Evolutionary conservation across 352 stramenopile species (phyloP).

Genomic region (Globisporangium lucens): DNA sequence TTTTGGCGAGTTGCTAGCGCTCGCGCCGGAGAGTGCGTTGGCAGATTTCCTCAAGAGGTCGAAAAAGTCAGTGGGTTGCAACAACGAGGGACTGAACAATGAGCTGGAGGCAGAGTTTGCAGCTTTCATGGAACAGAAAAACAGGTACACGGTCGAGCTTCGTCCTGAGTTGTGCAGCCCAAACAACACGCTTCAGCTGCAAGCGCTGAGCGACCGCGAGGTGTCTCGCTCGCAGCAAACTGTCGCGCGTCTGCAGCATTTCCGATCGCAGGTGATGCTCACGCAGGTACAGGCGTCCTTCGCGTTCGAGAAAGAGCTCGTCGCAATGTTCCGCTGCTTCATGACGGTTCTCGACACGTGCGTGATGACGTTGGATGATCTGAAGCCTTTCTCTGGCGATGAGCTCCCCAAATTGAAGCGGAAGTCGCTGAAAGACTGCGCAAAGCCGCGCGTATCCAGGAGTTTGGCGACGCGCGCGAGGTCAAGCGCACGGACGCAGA

Average conservation of each 20-base stretch:
- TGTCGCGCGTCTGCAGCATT: slow-evolving; percentile 24
- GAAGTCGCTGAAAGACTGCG: slow-evolving; percentile 67
- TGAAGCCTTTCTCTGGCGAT: slow-evolving; percentile 44
- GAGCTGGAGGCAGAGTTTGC: slow-evolving; percentile 34
- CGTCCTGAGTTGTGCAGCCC: slow-evolving; percentile 71
- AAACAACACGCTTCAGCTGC: slow-evolving; percentile 56
- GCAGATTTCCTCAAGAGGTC: slow-evolving; percentile 30
- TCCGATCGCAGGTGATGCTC: slow-evolving; percentile 33
- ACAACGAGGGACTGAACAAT: slow-evolving; percentile 12
- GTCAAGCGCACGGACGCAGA: slow-evolving; percentile 44
- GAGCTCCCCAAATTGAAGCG: slow-evolving; percentile 51
- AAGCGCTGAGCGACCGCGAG: slow-evolving; percentile 57
- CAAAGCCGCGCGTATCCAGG: slow-evolving; percentile 53
- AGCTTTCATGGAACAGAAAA: slow-evolving; percentile 45
- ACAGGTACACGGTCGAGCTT: slow-evolving; percentile 46
- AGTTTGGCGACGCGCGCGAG: slow-evolving; percentile 53
- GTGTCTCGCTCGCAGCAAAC: slow-evolving; percentile 30
- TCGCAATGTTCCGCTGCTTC: slow-evolving; percentile 41
- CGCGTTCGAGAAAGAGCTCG: slow-evolving; percentile 49
- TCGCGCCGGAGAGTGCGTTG: slow-evolving; percentile 48
- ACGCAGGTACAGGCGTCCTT: slow-evolving; percentile 27
- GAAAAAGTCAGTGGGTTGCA: slow-evolving; percentile 20
- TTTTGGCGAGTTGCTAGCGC: slow-evolving; percentile 54
- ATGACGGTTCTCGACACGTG: slow-evolving; percentile 52
- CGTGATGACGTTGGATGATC: slow-evolving; percentile 57